Evolutionary conservation across 2,329 filamentous ascomycete genomes (phyloP).

Genomic region (Monosporascus sp.): DNA sequence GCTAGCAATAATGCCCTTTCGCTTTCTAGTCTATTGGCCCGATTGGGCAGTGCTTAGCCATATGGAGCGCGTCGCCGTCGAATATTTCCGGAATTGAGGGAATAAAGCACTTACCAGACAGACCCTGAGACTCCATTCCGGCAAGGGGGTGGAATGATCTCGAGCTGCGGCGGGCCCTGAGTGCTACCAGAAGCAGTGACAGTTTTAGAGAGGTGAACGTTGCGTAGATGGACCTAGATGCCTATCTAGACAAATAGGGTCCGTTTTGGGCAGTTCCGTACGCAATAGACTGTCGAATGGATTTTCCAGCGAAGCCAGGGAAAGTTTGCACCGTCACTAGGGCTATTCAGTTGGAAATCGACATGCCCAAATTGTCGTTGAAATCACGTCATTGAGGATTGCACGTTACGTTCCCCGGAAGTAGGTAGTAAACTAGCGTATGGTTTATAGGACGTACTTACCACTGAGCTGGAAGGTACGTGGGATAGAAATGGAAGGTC

Average conservation of each 20-base stretch:
- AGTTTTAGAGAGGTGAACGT: background rate
- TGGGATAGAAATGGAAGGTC: no score
- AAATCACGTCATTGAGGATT: no score
- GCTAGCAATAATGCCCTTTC: conserved; percentile 1
- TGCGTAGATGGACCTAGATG: conserved; percentile 9
- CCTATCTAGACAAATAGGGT: conserved; percentile 8
- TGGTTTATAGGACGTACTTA: no score
- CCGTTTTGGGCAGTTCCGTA: conserved; percentile 1
- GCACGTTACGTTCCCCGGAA: no score
- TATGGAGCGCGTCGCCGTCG: background rate
- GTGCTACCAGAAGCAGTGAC: conserved; percentile 1
- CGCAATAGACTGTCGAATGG: no score
- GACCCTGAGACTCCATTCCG: conserved; percentile 7
- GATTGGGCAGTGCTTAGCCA: background rate
- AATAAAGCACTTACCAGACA: conserved; percentile 2
- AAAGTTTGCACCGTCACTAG: no score
- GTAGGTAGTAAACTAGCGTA: no score
- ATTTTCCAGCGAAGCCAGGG: no score
- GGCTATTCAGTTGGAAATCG: no score
- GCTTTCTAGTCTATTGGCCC: conserved; percentile 5
- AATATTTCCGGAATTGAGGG: conserved; percentile 1
- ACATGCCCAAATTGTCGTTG: no score
- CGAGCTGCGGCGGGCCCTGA: conserved; percentile 3
- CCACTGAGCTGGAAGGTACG: no score
- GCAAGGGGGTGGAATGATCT: conserved; percentile 6